A percentile compares a stretch with the other conserved stretches of the same genome.
phyloP scores from a whole-genome alignment of 768 basidiomycete species.

The Tylopilus balloui region DNA sequence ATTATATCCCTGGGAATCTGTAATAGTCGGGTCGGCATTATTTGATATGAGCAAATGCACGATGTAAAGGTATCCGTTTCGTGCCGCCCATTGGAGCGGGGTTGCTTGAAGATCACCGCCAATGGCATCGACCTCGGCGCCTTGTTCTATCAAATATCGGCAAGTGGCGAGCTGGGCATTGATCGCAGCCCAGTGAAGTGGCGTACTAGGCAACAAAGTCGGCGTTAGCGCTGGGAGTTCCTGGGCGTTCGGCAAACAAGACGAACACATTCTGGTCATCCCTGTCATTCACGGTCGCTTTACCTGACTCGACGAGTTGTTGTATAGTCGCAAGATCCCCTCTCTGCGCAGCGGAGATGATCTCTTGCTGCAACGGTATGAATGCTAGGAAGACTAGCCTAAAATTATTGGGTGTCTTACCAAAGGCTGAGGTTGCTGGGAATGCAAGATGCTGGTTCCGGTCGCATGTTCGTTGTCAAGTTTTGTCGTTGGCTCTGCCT shows the following conservation, averaged over 20 bases:
- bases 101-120: slow-evolving; percentile 95
- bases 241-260: not conserved
- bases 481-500: slow-evolving; percentile 28
- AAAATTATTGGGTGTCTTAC: slow-evolving; percentile 11
- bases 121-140: slow-evolving; percentile 89
- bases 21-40: slow-evolving; percentile 87
- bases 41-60: slow-evolving; percentile 88
- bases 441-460: slow-evolving; percentile 25
- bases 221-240: not conserved
- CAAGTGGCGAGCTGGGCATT: slow-evolving; percentile 92
- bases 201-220: slow-evolving; percentile 42
- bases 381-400: not conserved
- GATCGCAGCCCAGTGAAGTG: slow-evolving; percentile 97
- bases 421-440: slow-evolving; percentile 22
- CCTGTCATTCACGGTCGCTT: slow-evolving; percentile 67
- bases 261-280: slow-evolving; percentile 79
- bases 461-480: slow-evolving; percentile 26
- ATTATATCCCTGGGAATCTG: slow-evolving; percentile 95
- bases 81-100: slow-evolving; percentile 96
- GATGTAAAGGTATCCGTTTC: slow-evolving; percentile 94
- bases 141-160: slow-evolving; percentile 82
- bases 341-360: slow-evolving; percentile 84
- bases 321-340: slow-evolving; percentile 70
- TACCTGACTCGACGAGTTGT: slow-evolving; percentile 65
- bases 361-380: slow-evolving; percentile 38